Conservation (phyloP, 208 protist genomes). For the Trichomonas vaginalis region DNA sequence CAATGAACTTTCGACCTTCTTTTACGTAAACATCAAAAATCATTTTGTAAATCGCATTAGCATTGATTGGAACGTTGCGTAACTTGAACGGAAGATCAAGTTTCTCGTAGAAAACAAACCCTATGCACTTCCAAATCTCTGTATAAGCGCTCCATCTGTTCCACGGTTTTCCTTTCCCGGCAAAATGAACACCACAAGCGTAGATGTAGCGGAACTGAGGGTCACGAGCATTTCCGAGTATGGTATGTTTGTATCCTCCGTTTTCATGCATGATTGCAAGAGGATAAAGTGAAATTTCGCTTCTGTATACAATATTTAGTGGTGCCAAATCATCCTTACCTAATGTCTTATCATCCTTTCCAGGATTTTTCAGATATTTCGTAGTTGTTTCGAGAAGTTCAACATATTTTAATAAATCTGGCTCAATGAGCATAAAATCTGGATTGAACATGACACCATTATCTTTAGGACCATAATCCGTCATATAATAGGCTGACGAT, state of each 20-base stretch:
- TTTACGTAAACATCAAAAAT: neutral
- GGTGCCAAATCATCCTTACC: neutral
- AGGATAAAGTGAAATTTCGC: neutral
- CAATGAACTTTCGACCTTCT: neutral
- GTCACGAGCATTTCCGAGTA: neutral
- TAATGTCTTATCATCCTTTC: neutral
- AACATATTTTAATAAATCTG: neutral
- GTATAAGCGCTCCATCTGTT: neutral
- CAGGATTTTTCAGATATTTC: neutral
- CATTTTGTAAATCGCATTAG: neutral
- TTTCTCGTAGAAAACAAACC: neutral
- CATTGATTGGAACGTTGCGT: neutral
- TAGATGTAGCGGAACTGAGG: neutral
- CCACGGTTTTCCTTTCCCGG: neutral
- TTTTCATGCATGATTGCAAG: neutral
- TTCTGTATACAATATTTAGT: neutral
- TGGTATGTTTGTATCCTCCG: neutral
- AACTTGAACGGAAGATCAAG: neutral
- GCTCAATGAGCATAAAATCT: neutral
- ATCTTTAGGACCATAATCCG: neutral
- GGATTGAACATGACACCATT: neutral
- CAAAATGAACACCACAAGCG: neutral
- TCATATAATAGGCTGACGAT: neutral
- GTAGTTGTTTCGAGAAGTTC: neutral
- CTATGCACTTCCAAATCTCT: neutral